phyloP scores from a whole-genome alignment of 805 yeast species.

The Candida sonorensis region DNA sequence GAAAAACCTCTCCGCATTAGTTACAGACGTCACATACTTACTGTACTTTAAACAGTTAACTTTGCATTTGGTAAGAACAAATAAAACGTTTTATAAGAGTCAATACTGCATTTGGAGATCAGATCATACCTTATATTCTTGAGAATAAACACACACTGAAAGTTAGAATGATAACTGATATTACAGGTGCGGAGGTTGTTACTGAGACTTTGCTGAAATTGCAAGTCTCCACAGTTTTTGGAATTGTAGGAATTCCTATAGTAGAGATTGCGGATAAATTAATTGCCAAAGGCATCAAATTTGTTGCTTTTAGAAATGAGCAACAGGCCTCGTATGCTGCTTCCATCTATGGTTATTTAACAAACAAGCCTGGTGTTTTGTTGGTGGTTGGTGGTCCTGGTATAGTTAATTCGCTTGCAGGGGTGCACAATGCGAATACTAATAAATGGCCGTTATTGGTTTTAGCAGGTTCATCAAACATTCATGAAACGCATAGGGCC shows the following conservation, averaged over 20 bases:
- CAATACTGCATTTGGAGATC: too few species aligned
- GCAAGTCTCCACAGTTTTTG: slow-evolving; percentile 55
- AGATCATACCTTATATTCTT: too few species aligned
- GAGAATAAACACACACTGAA: too few species aligned
- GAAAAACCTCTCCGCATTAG: too few species aligned
- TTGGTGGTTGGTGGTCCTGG: slow-evolving; percentile 78
- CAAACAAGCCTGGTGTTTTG: slow-evolving; percentile 58
- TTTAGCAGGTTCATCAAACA: slow-evolving; percentile 55
- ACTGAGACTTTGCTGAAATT: slow-evolving; percentile 40
- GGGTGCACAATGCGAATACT: slow-evolving; percentile 52
- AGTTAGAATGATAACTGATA: too few species aligned
- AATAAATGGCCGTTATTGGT: slow-evolving; percentile 63
- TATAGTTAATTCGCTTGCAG: slow-evolving; percentile 59
- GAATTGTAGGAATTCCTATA: slow-evolving; percentile 71
- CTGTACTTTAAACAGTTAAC: too few species aligned
- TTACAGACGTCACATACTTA: too few species aligned
- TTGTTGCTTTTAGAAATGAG: slow-evolving; percentile 60
- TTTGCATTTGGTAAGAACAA: too few species aligned
- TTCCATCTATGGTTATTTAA: slow-evolving; percentile 59
- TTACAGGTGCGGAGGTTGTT: slow-evolving; percentile 42
- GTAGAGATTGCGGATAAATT: slow-evolving; percentile 63
- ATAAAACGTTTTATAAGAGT: too few species aligned
- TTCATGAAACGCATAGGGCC: slow-evolving; percentile 35
- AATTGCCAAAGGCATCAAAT: slow-evolving; percentile 45
- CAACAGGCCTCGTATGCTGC: slow-evolving; percentile 77